Conservation (phyloP, 2,329 filamentous ascomycete species). For the Paracorniculantispora psalliotae region DNA sequence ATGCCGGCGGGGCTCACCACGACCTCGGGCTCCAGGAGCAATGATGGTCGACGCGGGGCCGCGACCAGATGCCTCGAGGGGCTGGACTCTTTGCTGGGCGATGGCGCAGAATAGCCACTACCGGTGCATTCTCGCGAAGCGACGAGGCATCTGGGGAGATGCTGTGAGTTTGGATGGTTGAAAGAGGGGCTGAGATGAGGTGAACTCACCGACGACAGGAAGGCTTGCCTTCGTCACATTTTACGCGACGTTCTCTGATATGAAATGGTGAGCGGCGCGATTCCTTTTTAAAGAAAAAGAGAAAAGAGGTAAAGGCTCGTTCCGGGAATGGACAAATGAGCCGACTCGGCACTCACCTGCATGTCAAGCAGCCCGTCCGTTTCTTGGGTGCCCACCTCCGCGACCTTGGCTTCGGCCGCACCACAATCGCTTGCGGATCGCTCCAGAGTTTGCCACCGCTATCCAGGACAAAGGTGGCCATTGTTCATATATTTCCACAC, state of each 20-base stretch:
- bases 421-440: not conserved
- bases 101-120: not conserved
- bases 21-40: not conserved
- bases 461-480: slow-evolving; percentile 1
- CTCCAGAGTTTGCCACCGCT: not conserved
- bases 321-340: not conserved
- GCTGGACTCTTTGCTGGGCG: not conserved
- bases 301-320: not conserved
- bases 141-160: not conserved
- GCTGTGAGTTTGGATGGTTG: not conserved
- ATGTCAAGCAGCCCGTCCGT: slow-evolving; percentile 1
- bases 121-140: not conserved
- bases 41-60: not conserved
- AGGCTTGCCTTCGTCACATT: slow-evolving; percentile 3
- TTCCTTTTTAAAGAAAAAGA: too few species aligned
- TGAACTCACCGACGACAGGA: not conserved
- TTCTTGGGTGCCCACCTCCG: slow-evolving; percentile 8
- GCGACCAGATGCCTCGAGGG: not conserved
- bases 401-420: not conserved
- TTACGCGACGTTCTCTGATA: not conserved
- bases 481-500: not conserved
- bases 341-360: not conserved
- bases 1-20: not conserved
- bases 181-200: not conserved
- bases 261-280: not conserved